A percentile compares a stretch with the other conserved stretches of the same genome.
Evolutionary conservation across 495 filamentous ascomycete species (phyloP).

Genomic region (Diplogelasinospora grovesii): DNA sequence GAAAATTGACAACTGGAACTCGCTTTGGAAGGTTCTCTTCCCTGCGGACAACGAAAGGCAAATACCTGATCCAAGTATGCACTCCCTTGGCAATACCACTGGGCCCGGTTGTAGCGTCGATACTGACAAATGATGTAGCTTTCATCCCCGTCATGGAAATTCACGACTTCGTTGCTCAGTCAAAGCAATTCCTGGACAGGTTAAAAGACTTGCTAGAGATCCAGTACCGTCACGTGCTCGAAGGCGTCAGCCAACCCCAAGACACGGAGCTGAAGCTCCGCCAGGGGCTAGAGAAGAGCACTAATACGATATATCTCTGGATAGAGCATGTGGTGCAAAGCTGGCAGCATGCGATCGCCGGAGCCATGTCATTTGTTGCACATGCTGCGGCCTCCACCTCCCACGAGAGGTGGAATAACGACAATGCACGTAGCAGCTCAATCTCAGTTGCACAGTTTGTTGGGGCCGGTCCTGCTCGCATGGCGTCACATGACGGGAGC

Average conservation of each 20-base stretch:
- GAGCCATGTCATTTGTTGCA: conserved; percentile 15
- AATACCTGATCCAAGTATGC: conserved; percentile 22
- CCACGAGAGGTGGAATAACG: too few relatives aligned
- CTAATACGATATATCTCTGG: conserved; percentile 22
- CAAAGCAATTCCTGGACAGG: conserved; percentile 16
- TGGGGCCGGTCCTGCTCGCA: conserved; percentile 1
- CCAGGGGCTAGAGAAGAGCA: conserved; percentile 23
- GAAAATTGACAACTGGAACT: conserved; percentile 27
- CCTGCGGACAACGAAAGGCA: conserved; percentile 14
- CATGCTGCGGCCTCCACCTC: conserved; percentile 15
- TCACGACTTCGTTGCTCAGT: conserved; percentile 25
- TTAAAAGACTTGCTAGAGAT: conserved; percentile 22
- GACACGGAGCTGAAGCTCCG: conserved; percentile 21
- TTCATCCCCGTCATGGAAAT: conserved; percentile 28
- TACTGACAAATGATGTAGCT: conserved; percentile 6
- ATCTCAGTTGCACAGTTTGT: conserved; percentile 17
- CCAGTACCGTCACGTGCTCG: conserved; percentile 23
- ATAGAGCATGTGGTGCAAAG: conserved; percentile 24
- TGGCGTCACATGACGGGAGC: conserved; percentile 2
- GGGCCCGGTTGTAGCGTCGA: not conserved
- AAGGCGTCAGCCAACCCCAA: conserved; percentile 8
- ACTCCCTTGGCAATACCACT: too few relatives aligned
- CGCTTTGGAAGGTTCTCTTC: conserved; percentile 24
- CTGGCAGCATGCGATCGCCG: conserved; percentile 21
- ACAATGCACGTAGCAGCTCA: too few relatives aligned